A percentile compares a stretch with the other conserved stretches of the same genome.
These are phyloP conservation scores for Amanita molliuscula DNA, from an alignment of 768 basidiomycete genomes.

Conservation along the genomic window DNA sequence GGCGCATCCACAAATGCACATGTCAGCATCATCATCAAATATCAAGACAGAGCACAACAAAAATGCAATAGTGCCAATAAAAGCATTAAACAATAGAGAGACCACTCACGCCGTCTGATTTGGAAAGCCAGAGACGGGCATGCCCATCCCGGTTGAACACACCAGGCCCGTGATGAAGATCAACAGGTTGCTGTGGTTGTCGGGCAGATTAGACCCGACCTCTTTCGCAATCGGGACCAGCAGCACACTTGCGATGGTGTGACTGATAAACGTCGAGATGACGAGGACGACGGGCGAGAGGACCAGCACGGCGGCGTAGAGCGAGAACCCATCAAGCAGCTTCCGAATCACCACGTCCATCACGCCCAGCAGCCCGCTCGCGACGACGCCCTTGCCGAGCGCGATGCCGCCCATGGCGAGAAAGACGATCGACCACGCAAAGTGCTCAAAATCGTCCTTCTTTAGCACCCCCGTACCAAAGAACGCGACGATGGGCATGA, in stretches of 20 bases:
- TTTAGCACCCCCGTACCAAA: conserved; percentile 90
- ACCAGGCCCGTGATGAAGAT: conserved; percentile 91
- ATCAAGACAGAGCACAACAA: neutral
- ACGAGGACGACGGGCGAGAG: conserved; percentile 66
- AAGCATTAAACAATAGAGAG: conserved; percentile 12
- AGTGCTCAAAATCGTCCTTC: conserved; percentile 96
- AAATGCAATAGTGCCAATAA: neutral
- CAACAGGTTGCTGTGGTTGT: conserved; percentile 65
- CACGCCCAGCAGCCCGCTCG: conserved; percentile 78
- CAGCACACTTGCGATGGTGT: conserved; percentile 92
- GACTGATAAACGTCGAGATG: conserved; percentile 93
- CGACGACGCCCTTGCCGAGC: conserved; percentile 85
- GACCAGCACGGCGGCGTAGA: conserved; percentile 65
- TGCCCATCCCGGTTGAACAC: conserved; percentile 95
- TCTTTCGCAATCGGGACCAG: conserved; percentile 94
- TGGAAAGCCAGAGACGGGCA: conserved; percentile 98
- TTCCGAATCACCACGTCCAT: conserved; percentile 55
- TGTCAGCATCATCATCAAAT: neutral
- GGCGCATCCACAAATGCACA: neutral
- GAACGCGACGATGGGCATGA: conserved; percentile 87
- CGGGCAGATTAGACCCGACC: conserved; percentile 72
- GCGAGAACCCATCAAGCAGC: conserved; percentile 47
- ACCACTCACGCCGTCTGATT: conserved; percentile 87
- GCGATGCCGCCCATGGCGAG: conserved; percentile 98
- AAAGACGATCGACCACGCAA: conserved; percentile 91